Base-by-base conservation (phyloP, 2,329 filamentous ascomycete species). In the Scorias spongiosa region DNA sequence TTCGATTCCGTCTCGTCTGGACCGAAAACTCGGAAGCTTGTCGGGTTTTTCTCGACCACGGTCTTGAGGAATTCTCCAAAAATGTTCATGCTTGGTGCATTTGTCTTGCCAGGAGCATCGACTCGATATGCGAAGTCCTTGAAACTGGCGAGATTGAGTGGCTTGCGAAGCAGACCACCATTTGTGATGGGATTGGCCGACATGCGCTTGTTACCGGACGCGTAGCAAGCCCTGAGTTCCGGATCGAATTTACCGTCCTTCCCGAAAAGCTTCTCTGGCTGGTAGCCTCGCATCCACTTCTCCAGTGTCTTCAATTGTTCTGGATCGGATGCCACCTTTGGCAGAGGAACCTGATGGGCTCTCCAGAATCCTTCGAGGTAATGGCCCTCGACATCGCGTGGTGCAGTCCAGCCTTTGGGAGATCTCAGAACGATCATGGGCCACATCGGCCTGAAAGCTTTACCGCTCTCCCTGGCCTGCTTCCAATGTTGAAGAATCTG, bases 1-100 rank as follows among this genome's bases (percentile, higher is more conserved):
- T 88, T 88, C 17, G 81, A 85, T 58, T 87, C 78, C 0, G 81
- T 87, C 70, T 88, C 83, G 56, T 88, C 83, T 0, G 83, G 83
- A 0, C 82, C 82, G 51, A 86, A 84, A 5, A 87, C 68, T 38
- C 83, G 79, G 70, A 88, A 88, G 56, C 74, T 80, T 45, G 66
- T 68, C 50, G 65, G 68, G 55, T 88, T 88, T 30, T 66, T 63
- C 20, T 69, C 71, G 20, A 87, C 69, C 39, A 87, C 67, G 46
- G 86, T 81, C 29, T 75, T 72, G 40, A 88, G 63, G 62, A 80
- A 84, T 1, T 60, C 64, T 11, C 77, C 75, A 64, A 85, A 80
- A 56, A 81, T 82, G 17, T 63, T 62, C 82, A 88, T 87, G 59
- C 79, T 81, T 20, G 72, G 73, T 7, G 68, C 67, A 14, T 43